These are phyloP conservation scores for Seiridium cupressi DNA, from an alignment of 2,329 filamentous ascomycete species.

Conservation along the genomic window DNA sequence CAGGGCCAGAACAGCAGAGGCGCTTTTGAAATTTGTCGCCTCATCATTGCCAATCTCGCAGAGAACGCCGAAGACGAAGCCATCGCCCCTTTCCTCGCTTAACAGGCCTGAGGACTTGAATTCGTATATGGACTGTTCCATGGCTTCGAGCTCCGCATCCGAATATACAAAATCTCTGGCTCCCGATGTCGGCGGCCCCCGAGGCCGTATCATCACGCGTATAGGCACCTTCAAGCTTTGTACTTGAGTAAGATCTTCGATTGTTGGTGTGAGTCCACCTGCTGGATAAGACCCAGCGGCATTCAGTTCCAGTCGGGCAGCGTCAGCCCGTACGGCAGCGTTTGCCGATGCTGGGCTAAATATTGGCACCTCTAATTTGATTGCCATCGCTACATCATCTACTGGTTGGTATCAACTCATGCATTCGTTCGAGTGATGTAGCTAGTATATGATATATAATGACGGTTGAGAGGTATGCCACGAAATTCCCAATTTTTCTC, in stretches of 20 bases:
- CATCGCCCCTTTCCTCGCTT: slow-evolving; percentile 42
- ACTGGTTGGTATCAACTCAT: no score
- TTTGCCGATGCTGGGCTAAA: slow-evolving; percentile 44
- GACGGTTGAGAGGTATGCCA: no score
- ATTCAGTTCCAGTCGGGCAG: slow-evolving; percentile 54
- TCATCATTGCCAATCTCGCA: neutral
- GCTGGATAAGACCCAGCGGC: slow-evolving; percentile 44
- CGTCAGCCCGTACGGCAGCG: slow-evolving; percentile 39
- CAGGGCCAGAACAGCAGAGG: slow-evolving; percentile 33
- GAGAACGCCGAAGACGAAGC: slow-evolving; percentile 56
- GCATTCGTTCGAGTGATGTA: no score
- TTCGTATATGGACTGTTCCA: slow-evolving; percentile 36
- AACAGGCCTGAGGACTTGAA: slow-evolving; percentile 39
- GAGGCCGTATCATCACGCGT: slow-evolving; percentile 56
- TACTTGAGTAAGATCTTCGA: slow-evolving; percentile 32
- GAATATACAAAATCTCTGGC: slow-evolving; percentile 46
- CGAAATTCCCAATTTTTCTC: no score
- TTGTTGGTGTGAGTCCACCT: slow-evolving; percentile 51
- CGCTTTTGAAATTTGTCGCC: neutral
- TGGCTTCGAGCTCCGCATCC: slow-evolving; percentile 38
- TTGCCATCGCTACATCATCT: slow-evolving; percentile 9
- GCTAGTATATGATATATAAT: no score
- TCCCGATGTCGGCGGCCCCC: slow-evolving; percentile 27
- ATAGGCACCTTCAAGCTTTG: slow-evolving; percentile 36
- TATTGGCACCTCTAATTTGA: slow-evolving; percentile 51